Evolutionary conservation across 2,329 filamentous ascomycete species (phyloP).

Genomic region (Penicillium oxalicum): DNA sequence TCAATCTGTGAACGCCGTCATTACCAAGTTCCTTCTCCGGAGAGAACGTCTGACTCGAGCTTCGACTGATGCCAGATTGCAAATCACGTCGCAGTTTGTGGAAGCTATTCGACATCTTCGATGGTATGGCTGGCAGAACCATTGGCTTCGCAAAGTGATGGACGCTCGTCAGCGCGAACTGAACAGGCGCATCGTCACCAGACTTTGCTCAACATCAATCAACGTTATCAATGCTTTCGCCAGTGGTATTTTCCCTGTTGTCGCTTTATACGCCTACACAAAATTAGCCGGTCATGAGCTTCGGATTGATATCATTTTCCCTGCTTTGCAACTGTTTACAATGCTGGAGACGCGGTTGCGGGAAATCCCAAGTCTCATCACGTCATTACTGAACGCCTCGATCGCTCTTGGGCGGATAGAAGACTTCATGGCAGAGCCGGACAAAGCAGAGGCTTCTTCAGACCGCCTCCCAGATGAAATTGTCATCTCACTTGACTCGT

Average conservation of each 20-base stretch:
- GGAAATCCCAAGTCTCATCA: slow-evolving; percentile 69
- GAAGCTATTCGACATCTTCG: slow-evolving; percentile 75
- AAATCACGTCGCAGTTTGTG: slow-evolving; percentile 78
- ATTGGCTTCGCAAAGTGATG: slow-evolving; percentile 67
- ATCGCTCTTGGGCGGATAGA: slow-evolving; percentile 78
- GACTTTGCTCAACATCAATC: slow-evolving; percentile 58
- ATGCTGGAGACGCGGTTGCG: slow-evolving; percentile 68
- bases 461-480: slow-evolving; percentile 23
- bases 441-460: slow-evolving; percentile 62
- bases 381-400: slow-evolving; percentile 71
- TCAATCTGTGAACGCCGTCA: slow-evolving; percentile 62
- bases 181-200: slow-evolving; percentile 57
- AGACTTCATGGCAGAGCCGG: slow-evolving; percentile 77
- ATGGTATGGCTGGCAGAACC: slow-evolving; percentile 76
- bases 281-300: slow-evolving; percentile 61
- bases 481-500: slow-evolving; percentile 48
- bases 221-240: slow-evolving; percentile 64
- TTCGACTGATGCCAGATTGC: slow-evolving; percentile 70
- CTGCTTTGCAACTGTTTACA: slow-evolving; percentile 72
- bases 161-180: slow-evolving; percentile 63
- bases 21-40: slow-evolving; percentile 60
- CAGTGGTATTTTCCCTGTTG: slow-evolving; percentile 69
- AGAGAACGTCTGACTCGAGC: slow-evolving; percentile 66
- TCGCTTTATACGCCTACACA: slow-evolving; percentile 77
- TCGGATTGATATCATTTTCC: slow-evolving; percentile 77